Conservation (phyloP, 176 grass and related monocot species). For the Bolboschoenus planiculmis region DNA sequence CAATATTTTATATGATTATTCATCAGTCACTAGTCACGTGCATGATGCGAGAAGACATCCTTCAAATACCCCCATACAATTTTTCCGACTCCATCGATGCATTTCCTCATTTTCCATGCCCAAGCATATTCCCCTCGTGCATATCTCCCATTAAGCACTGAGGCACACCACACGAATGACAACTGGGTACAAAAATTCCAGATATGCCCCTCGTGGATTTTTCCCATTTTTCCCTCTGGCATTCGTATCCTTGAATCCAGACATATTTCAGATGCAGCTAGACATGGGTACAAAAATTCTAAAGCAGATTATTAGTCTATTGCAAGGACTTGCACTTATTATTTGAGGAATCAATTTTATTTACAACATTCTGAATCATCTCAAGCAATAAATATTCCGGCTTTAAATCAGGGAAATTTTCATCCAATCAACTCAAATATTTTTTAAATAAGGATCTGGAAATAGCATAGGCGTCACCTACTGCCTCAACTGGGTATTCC, state of each 20-base stretch:
- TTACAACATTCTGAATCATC: background rate
- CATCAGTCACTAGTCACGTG: no score
- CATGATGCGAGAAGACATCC: no score
- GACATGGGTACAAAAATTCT: background rate
- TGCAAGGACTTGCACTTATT: background rate
- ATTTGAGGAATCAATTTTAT: background rate
- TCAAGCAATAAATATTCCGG: background rate
- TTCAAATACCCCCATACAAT: no score
- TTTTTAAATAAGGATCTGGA: conserved; percentile 59
- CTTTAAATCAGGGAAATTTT: background rate
- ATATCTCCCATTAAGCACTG: no score
- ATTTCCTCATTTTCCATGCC: no score
- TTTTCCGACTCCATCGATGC: no score
- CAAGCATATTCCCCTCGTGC: no score
- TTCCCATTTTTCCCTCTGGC: no score
- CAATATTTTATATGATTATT: no score
- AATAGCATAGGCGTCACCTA: conserved; percentile 55
- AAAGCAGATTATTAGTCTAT: background rate
- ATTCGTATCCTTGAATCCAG: background rate
- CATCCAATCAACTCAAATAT: conserved; percentile 51
- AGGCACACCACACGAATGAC: no score
- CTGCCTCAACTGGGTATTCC: conserved; percentile 39
- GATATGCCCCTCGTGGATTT: no score
- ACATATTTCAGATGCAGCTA: background rate
- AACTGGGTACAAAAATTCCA: no score